These are phyloP conservation scores for Pythium monospermum DNA, from an alignment of 352 stramenopile species.

Conservation along the genomic window DNA sequence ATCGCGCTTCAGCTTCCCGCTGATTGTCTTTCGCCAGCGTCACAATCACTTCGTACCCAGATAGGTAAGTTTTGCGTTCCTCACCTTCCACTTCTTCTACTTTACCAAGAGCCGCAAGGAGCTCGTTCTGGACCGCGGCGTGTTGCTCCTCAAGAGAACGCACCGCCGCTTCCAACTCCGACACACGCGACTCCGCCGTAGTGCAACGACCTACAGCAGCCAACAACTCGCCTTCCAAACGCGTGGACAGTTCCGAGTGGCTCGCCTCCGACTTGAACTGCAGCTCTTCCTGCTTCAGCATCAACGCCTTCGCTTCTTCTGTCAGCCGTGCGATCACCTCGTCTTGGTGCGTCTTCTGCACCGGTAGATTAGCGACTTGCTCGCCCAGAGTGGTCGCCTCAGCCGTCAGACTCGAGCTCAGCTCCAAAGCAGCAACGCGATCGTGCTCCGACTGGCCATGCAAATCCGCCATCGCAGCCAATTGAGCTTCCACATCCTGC, in stretches of 20 bases:
- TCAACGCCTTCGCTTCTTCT: not conserved
- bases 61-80: not conserved
- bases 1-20: conserved; percentile 9
- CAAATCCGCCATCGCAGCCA: not conserved
- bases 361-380: not conserved
- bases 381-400: not conserved
- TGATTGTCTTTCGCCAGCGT: conserved; percentile 11
- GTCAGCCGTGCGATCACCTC: not conserved
- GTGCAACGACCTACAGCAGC: not conserved
- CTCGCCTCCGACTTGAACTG: not conserved
- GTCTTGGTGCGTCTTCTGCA: not conserved
- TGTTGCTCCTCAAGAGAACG: not conserved
- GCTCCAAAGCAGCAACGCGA: not conserved
- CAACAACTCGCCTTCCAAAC: not conserved
- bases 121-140: not conserved
- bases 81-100: no score
- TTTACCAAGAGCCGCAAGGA: not conserved
- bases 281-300: not conserved
- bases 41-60: not conserved
- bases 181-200: not conserved
- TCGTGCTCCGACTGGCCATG: not conserved
- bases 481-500: conserved; percentile 4
- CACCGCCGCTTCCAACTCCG: not conserved
- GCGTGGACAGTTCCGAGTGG: not conserved
- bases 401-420: not conserved